Percentiles rank a stretch among this genome's conserved stretches.
Evolutionary conservation across 768 basidiomycete genomes (phyloP).

Genomic region (Gymnopilus junonius): DNA sequence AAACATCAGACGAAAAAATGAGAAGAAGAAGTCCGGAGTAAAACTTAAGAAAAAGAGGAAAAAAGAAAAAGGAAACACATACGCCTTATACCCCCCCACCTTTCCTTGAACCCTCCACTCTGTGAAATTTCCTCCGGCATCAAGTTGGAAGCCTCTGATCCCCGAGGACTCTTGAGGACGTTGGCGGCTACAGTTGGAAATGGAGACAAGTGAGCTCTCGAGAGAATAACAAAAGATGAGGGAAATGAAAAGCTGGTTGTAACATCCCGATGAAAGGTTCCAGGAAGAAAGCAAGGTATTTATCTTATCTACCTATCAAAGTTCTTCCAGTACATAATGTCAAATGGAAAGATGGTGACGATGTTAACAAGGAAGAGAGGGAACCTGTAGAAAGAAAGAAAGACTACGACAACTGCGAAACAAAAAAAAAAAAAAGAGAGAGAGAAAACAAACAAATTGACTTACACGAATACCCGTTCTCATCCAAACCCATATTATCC

Average conservation of each 20-base stretch:
- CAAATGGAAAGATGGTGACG: no score
- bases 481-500: constrained; percentile 83
- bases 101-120: constrained; percentile 80
- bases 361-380: no score
- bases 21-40: no score
- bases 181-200: constrained; percentile 52
- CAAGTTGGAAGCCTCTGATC: constrained; percentile 73
- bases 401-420: no score
- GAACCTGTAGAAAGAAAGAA: no score
- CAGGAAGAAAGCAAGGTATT: no score
- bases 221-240: no score
- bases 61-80: constrained; percentile 18
- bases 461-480: constrained; percentile 51
- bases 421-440: not conserved
- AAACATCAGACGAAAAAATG: no score
- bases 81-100: constrained; percentile 69
- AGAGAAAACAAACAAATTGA: not conserved
- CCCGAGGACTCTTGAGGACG: constrained; percentile 77
- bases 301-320: no score
- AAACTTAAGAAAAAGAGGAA: not conserved
- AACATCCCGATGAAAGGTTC: no score
- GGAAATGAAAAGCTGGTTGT: not conserved
- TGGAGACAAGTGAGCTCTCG: no score
- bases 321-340: no score
- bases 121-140: constrained; percentile 61